Percentiles rank a stretch among this genome's conserved stretches.
Evolutionary conservation across 73 alveolate genomes (phyloP).

Genomic region (Durusdinium trenchii): DNA sequence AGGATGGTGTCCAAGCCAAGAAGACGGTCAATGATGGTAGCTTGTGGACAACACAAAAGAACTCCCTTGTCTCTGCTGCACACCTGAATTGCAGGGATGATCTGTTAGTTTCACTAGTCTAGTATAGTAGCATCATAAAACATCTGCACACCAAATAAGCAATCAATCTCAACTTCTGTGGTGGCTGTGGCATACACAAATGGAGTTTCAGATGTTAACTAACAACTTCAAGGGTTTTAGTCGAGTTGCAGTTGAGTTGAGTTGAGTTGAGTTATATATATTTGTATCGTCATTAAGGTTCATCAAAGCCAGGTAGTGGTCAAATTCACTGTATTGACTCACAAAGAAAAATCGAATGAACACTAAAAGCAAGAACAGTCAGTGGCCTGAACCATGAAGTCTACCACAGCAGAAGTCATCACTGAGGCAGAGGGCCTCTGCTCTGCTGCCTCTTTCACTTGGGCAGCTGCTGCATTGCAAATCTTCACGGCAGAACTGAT

Average conservation of each 20-base stretch:
- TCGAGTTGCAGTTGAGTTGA: no score
- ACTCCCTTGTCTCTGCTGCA: not conserved
- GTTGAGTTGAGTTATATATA: not conserved
- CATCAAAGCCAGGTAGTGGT: not conserved
- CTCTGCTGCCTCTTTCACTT: not conserved
- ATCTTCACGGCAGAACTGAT: not conserved
- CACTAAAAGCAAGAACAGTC: not conserved
- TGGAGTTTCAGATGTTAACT: no score
- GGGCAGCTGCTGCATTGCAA: not conserved
- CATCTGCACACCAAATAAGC: not conserved
- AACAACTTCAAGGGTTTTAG: no score
- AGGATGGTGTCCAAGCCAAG: not conserved
- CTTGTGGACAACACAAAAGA: not conserved
- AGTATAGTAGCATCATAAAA: no score
- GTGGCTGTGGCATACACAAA: not conserved
- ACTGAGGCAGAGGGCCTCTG: not conserved
- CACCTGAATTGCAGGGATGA: not conserved
- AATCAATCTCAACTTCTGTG: not conserved
- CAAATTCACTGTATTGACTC: not conserved
- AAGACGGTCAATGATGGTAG: not conserved
- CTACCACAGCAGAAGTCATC: not conserved
- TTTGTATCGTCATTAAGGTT: not conserved
- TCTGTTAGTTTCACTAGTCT: not conserved
- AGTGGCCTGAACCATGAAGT: not conserved
- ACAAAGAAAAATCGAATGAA: not conserved